Percentiles rank a stretch among this genome's conserved stretches.
Evolutionary conservation across 1,284 basidiomycete species (phyloP).

Genomic region (Heterobasidion occidentale): DNA sequence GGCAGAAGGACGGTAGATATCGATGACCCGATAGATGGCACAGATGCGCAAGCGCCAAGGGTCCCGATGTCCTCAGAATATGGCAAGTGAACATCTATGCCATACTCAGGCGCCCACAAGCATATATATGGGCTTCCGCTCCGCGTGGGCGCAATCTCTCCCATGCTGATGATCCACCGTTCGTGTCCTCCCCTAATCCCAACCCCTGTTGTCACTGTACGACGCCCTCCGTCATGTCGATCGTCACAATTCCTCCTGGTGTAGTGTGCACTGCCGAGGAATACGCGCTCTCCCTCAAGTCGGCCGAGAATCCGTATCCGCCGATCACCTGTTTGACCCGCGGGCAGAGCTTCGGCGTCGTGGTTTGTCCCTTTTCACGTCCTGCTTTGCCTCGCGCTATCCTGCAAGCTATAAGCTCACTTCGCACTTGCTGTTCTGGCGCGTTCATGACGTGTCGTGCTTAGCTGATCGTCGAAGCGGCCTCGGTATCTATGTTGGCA

Average conservation of each 20-base stretch:
- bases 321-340: conserved; percentile 1
- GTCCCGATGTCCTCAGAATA: no score
- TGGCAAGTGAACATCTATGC: no score
- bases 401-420: no score
- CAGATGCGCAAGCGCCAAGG: no score
- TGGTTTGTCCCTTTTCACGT: background rate
- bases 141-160: no score
- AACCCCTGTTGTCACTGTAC: background rate
- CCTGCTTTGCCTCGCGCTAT: background rate
- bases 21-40: no score
- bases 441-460: background rate
- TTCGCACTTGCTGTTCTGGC: no score
- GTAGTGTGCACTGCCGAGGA: conserved; percentile 5
- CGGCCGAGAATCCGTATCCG: background rate
- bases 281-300: background rate
- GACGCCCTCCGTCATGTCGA: background rate
- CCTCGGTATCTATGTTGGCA: background rate
- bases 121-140: no score
- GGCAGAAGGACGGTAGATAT: no score
- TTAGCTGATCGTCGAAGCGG: conserved; percentile 1
- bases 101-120: no score
- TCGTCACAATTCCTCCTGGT: background rate
- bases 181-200: no score
- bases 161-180: no score
- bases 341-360: conserved; percentile 2